Evolutionary conservation across 2,329 filamentous ascomycete species (phyloP).

Genomic region (Sphaerulina musiva): DNA sequence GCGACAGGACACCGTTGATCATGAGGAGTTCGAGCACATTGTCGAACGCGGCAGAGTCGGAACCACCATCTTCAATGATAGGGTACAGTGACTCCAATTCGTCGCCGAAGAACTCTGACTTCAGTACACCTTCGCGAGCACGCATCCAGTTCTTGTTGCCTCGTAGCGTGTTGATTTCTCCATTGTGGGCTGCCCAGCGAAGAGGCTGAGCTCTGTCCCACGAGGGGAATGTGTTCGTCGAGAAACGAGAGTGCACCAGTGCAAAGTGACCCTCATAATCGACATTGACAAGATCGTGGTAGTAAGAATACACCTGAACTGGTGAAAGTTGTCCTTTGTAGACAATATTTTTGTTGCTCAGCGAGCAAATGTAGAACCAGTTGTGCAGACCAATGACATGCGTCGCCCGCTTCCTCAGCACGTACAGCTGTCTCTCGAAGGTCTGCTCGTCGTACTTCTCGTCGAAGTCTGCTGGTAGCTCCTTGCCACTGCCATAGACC

Average conservation of each 20-base stretch:
- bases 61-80: slow-evolving; percentile 92
- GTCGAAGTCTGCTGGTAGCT: slow-evolving; percentile 70
- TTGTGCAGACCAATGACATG: slow-evolving; percentile 93
- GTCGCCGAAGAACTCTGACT: slow-evolving; percentile 85
- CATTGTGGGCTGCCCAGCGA: slow-evolving; percentile 95
- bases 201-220: slow-evolving; percentile 97
- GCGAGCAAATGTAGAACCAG: slow-evolving; percentile 97
- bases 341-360: slow-evolving; percentile 97
- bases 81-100: slow-evolving; percentile 87
- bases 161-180: slow-evolving; percentile 94
- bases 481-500: slow-evolving; percentile 73
- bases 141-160: slow-evolving; percentile 99
- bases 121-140: slow-evolving; percentile 88
- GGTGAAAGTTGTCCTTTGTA: slow-evolving; percentile 97
- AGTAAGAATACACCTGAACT: slow-evolving; percentile 95
- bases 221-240: slow-evolving; percentile 95
- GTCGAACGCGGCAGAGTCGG: slow-evolving; percentile 93
- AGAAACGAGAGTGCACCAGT: slow-evolving; percentile 93
- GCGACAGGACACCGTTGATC: slow-evolving; percentile 90
- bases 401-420: slow-evolving; percentile 89
- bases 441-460: slow-evolving; percentile 74
- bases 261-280: slow-evolving; percentile 98
- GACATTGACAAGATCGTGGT: slow-evolving; percentile 91
- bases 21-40: slow-evolving; percentile 90
- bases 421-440: slow-evolving; percentile 90